These are phyloP conservation scores for Aspergillus cavernicola DNA, from an alignment of 495 filamentous ascomycete species.

Conservation along the genomic window DNA sequence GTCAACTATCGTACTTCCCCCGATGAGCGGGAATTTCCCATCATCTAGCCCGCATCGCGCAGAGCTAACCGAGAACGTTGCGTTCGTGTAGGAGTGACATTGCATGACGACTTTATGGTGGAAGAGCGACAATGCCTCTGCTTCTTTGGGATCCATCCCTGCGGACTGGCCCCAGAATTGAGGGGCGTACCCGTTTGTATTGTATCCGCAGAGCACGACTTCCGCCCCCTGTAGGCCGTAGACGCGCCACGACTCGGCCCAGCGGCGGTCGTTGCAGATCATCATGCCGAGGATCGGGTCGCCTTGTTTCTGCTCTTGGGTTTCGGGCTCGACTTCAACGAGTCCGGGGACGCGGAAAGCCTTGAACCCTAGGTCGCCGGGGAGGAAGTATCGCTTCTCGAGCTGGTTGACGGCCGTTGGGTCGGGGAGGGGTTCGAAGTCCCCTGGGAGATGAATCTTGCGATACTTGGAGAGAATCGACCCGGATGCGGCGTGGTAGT, in stretches of 20 bases:
- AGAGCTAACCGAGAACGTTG: slow-evolving; percentile 41
- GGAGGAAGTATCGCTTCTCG: slow-evolving; percentile 48
- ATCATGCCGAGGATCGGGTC: slow-evolving; percentile 50
- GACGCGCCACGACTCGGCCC: slow-evolving; percentile 46
- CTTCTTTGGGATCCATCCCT: slow-evolving; percentile 34
- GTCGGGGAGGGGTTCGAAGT: slow-evolving; percentile 41
- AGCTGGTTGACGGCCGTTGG: slow-evolving; percentile 45
- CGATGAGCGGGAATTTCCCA: slow-evolving; percentile 43
- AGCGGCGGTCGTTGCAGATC: slow-evolving; percentile 50
- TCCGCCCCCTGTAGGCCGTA: slow-evolving; percentile 46
- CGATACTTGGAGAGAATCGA: slow-evolving; percentile 44
- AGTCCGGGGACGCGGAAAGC: slow-evolving; percentile 46
- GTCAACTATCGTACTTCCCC: slow-evolving; percentile 45
- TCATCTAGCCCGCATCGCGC: slow-evolving; percentile 45
- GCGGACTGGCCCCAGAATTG: slow-evolving; percentile 39
- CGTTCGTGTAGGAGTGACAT: slow-evolving; percentile 46
- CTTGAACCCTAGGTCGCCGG: slow-evolving; percentile 45
- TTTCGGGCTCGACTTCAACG: slow-evolving; percentile 12
- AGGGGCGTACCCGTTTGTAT: slow-evolving; percentile 43
- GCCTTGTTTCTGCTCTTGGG: slow-evolving; percentile 25
- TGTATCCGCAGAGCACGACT: slow-evolving; percentile 45
- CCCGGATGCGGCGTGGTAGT: slow-evolving; percentile 39
- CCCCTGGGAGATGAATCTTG: slow-evolving; percentile 49
- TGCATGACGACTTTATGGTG: slow-evolving; percentile 46
- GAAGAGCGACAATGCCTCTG: slow-evolving; percentile 39